phyloP scores from a whole-genome alignment of 2,329 filamentous ascomycete genomes.

The Epichloe amarillans region DNA sequence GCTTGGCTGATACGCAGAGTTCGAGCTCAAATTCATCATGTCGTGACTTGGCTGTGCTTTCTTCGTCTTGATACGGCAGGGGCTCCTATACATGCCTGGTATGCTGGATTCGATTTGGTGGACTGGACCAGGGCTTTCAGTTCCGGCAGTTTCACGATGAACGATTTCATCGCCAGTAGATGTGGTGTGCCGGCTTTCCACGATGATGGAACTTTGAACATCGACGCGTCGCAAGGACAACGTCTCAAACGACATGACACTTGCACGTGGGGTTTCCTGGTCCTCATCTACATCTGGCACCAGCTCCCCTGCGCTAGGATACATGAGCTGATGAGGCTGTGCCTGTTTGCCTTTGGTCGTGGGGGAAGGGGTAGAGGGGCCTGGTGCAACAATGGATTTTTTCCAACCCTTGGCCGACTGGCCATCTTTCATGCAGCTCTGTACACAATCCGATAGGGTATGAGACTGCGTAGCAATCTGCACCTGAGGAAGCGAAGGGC shows the following conservation, averaged over 20 bases:
- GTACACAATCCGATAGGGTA: slow-evolving; percentile 2
- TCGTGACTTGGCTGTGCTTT: background rate
- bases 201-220: background rate
- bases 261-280: background rate
- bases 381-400: background rate
- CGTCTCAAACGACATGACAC: background rate
- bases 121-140: background rate
- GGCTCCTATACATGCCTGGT: background rate
- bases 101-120: background rate
- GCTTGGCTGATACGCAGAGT: background rate
- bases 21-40: background rate
- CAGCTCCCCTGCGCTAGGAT: background rate
- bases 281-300: background rate
- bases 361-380: background rate
- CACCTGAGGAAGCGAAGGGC: slow-evolving; percentile 1
- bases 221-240: background rate
- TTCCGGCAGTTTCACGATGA: background rate
- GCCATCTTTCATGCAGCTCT: background rate
- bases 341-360: background rate
- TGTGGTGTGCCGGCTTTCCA: background rate
- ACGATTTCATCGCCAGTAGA: background rate
- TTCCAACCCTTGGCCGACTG: background rate
- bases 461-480: background rate
- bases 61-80: background rate
- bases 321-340: background rate